These are phyloP conservation scores for Gillenia trifoliata DNA, from an alignment of 306 rosid species.

Conservation along the genomic window DNA sequence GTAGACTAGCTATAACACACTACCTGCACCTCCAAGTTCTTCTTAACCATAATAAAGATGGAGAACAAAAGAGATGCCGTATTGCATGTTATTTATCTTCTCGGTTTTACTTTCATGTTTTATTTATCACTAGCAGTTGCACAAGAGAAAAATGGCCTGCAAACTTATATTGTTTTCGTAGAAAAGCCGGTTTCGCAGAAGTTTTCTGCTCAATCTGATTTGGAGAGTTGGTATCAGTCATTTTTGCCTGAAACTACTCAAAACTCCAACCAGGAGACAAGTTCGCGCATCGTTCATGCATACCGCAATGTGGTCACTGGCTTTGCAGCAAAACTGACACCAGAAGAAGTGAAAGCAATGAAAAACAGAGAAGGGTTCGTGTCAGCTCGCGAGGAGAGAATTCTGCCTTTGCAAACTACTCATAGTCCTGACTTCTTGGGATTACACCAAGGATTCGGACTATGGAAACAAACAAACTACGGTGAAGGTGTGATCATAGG, in stretches of 20 bases:
- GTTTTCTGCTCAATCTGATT: slow-evolving; percentile 18
- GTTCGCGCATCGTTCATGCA: slow-evolving; percentile 29
- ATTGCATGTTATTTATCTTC: no score
- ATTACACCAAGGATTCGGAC: slow-evolving; percentile 35
- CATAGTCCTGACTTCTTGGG: slow-evolving; percentile 55
- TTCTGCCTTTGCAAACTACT: slow-evolving; percentile 47
- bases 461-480: slow-evolving; percentile 54
- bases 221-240: slow-evolving; percentile 49
- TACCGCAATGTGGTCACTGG: slow-evolving; percentile 50
- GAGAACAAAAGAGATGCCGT: slow-evolving; percentile 16
- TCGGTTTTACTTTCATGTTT: slow-evolving; percentile 28
- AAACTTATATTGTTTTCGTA: slow-evolving; percentile 52
- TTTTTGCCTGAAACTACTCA: slow-evolving; percentile 42
- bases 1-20: background rate
- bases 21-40: background rate
- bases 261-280: slow-evolving; percentile 10
- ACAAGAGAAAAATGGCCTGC: slow-evolving; percentile 1
- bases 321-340: slow-evolving; percentile 60
- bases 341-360: slow-evolving; percentile 37
- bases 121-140: slow-evolving; percentile 4
- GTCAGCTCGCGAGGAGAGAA: slow-evolving; percentile 36
- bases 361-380: slow-evolving; percentile 43
- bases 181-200: slow-evolving; percentile 29
- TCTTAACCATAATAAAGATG: slow-evolving; percentile 20
- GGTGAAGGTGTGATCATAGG: slow-evolving; percentile 70